phyloP scores from a whole-genome alignment of 345 rosid genomes.

The Camelina sativa region DNA sequence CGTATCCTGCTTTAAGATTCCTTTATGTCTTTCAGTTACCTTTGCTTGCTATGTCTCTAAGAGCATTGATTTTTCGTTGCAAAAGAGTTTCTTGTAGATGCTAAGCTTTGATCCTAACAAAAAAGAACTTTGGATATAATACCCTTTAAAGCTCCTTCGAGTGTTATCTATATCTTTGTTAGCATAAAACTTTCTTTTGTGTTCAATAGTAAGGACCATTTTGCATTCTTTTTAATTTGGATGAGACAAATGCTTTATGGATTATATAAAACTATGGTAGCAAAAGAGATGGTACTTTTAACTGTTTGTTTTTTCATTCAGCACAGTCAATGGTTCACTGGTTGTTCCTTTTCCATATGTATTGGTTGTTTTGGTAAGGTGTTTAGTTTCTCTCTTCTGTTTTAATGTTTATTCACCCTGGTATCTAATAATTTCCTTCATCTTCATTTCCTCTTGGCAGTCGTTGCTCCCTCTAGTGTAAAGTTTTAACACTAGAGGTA shows the following conservation, averaged over 20 bases:
- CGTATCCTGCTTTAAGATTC: conserved; percentile 15
- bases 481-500: conserved; percentile 27
- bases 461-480: conserved; percentile 23
- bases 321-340: conserved; percentile 36
- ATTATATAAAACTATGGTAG: not conserved
- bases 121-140: too few species aligned
- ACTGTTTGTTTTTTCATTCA: conserved; percentile 13
- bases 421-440: not conserved
- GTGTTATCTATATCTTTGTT: not conserved
- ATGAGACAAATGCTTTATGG: conserved; percentile 8
- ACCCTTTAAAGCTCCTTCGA: not conserved
- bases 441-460: conserved; percentile 28
- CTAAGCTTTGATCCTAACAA: not conserved
- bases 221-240: conserved; percentile 11
- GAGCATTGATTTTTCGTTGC: not conserved
- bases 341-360: conserved; percentile 33
- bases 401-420: conserved; percentile 8
- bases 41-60: too few species aligned
- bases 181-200: not conserved
- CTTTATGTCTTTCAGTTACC: conserved; percentile 7
- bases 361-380: conserved; percentile 34
- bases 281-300: conserved; percentile 17
- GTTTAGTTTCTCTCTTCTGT: conserved; percentile 20
- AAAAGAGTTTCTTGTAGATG: not conserved
- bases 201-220: not conserved